phyloP scores from a whole-genome alignment of 2,329 filamentous ascomycete species.

The Hypoxylon sp. region DNA sequence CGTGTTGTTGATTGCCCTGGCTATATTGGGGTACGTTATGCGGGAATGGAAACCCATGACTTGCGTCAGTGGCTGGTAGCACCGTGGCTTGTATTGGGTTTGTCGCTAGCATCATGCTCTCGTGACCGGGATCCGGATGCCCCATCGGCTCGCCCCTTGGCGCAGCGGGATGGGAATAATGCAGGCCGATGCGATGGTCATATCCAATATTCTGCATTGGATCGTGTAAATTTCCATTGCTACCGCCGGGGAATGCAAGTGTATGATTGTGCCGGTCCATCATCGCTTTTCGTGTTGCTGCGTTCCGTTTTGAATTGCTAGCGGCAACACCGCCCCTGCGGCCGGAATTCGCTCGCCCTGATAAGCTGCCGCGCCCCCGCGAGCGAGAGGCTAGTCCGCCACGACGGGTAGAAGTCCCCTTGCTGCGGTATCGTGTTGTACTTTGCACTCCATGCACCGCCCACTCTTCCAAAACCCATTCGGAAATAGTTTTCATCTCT shows the following conservation, averaged over 20 bases:
- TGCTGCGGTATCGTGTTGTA: slow-evolving; percentile 85
- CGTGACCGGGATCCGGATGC: slow-evolving; percentile 16
- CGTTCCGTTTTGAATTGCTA: slow-evolving; percentile 47
- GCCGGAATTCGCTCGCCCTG: slow-evolving; percentile 48
- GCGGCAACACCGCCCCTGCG: slow-evolving; percentile 51
- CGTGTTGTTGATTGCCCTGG: slow-evolving; percentile 21
- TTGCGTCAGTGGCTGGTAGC: slow-evolving; percentile 15
- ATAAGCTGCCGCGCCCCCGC: slow-evolving; percentile 29
- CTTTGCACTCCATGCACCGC: slow-evolving; percentile 85
- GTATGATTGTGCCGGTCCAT: slow-evolving; percentile 30
- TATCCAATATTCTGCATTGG: slow-evolving; percentile 17
- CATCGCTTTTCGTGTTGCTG: slow-evolving; percentile 34
- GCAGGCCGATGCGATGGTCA: slow-evolving; percentile 15
- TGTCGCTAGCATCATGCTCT: slow-evolving; percentile 28
- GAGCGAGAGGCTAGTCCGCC: slow-evolving; percentile 21
- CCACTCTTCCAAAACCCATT: slow-evolving; percentile 83
- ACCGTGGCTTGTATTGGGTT: slow-evolving; percentile 32
- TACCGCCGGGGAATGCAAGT: slow-evolving; percentile 19
- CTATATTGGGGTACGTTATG: slow-evolving; percentile 20
- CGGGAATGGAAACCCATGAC: slow-evolving; percentile 38
- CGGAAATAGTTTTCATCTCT: slow-evolving; percentile 75
- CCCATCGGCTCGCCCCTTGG: background rate
- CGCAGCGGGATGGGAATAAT: slow-evolving; percentile 7
- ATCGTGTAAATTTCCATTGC: slow-evolving; percentile 23
- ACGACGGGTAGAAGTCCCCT: slow-evolving; percentile 58